Base-by-base conservation (phyloP, 1,139 yeast genomes). In the Starmera stellimalicola region DNA sequence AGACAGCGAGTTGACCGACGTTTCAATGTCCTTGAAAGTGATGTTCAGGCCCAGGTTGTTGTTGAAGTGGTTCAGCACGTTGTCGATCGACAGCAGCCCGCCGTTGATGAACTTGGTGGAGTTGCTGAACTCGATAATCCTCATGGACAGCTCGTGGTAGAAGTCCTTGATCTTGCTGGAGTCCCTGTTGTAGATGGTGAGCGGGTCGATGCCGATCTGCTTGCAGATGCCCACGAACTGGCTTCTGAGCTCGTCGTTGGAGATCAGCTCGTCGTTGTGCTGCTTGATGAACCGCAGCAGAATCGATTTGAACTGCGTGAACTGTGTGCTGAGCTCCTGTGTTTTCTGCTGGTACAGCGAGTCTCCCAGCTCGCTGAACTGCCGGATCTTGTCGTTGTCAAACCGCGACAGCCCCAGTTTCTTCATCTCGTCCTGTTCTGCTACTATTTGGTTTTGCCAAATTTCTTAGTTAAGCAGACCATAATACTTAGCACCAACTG, bases 121-220 rank as follows among this genome's bases (percentile, higher is more conserved):
- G 20, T 45, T 45, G n/a, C 41, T 36, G 27, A 34, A 37, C 18
- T 46, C 51, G 9, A 46, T 39, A 8, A 46, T 30, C 12, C 46
- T 32, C 1, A 41, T 41, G 20, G 45, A 41, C 8, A 46, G 28
- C 25, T 44, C 47, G 25, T 42, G 37, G 27, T 46, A 46, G 25
- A 46, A 46, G 26, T 46, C 49, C 19, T 41, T 38, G 37, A 45
- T 39, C 25, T 44, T 38, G 2, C 17, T n/a, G 9, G 33, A 36
- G 16, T 37, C 34, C 6, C 18, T 22, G 27, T 39, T 40, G 19
- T 43, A 45, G 3, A 46, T 38, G 30, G 36, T 33, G 19, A 46
- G 24, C 0, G 49, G 48, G 16, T 46, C 49, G n/a, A 46, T 46
- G 1, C 48, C 48, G 6, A 46, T 43, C 25, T 33, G 24, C 2